These are phyloP conservation scores for Solanum dulcamara DNA, from an alignment of 257 asterid genomes.

Conservation along the genomic window DNA sequence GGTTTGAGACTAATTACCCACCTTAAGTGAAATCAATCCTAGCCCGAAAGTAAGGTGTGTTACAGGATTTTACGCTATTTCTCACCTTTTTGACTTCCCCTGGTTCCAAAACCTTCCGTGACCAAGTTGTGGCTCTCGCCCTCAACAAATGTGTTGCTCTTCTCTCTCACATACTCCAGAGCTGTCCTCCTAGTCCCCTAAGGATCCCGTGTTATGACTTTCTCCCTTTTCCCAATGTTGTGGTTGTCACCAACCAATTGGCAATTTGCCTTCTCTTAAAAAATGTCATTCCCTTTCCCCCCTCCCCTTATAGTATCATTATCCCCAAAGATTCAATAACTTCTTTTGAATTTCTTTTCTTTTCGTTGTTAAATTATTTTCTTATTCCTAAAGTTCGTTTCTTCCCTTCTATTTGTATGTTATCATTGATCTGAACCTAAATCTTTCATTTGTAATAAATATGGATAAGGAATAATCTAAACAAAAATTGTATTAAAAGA, in stretches of 20 bases:
- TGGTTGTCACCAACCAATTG: background rate
- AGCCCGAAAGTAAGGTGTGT: background rate
- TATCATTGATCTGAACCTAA: background rate
- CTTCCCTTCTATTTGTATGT: background rate
- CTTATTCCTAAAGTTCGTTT: background rate
- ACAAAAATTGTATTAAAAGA: background rate
- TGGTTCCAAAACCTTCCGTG: background rate
- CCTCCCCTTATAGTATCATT: background rate
- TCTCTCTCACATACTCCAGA: background rate
- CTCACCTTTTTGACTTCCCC: background rate
- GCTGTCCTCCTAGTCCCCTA: background rate
- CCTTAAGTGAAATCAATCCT: background rate
- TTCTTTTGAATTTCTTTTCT: background rate
- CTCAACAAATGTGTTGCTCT: background rate
- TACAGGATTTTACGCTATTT: background rate
- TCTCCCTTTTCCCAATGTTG: background rate
- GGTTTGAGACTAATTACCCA: background rate
- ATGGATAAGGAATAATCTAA: background rate
- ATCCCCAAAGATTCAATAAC: background rate
- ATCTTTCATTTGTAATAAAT: background rate
- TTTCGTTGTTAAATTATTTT: background rate
- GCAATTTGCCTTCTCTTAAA: background rate
- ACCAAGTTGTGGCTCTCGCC: background rate
- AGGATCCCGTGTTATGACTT: background rate
- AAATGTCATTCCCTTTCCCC: background rate